These are phyloP conservation scores for Austroboletus eburneus DNA, from an alignment of 768 basidiomycete species.

Conservation along the genomic window DNA sequence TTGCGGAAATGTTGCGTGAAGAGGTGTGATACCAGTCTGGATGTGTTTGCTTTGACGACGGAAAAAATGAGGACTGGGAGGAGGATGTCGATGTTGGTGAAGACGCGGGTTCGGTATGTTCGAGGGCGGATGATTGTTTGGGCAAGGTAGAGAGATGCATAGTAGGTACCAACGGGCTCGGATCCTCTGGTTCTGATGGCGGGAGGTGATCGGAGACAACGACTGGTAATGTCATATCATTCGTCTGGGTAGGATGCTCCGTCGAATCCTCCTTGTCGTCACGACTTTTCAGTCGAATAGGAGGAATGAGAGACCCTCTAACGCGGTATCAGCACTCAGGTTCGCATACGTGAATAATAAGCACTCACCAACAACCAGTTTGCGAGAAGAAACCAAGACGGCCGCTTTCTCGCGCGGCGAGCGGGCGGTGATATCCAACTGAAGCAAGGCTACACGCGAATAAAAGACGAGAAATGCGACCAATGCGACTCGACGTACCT, in stretches of 20 bases:
- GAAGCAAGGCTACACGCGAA: constrained; percentile 44
- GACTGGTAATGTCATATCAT: too few species aligned
- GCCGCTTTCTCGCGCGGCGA: constrained; percentile 78
- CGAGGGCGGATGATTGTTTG: too few species aligned
- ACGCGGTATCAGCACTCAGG: constrained; percentile 1
- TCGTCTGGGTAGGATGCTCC: background rate
- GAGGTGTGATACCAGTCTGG: too few species aligned
- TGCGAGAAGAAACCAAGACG: constrained; percentile 79
- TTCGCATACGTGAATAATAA: background rate
- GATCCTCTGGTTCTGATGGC: background rate
- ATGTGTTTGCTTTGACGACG: too few species aligned
- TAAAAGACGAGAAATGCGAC: constrained; percentile 25
- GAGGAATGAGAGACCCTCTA: constrained; percentile 80
- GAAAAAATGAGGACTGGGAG: too few species aligned
- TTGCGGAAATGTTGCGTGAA: too few species aligned
- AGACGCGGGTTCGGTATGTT: too few species aligned
- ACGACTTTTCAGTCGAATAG: constrained; percentile 69
- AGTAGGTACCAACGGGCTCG: constrained; percentile 6
- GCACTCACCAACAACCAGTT: constrained; percentile 72
- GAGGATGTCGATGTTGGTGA: too few species aligned
- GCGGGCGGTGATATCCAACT: constrained; percentile 44
- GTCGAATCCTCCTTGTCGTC: constrained; percentile 7
- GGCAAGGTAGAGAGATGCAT: constrained; percentile 1
- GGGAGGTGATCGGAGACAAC: constrained; percentile 2
- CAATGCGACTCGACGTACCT: constrained; percentile 44